These are phyloP conservation scores for Candida maesae DNA, from an alignment of 805 yeast genomes.

Conservation along the genomic window DNA sequence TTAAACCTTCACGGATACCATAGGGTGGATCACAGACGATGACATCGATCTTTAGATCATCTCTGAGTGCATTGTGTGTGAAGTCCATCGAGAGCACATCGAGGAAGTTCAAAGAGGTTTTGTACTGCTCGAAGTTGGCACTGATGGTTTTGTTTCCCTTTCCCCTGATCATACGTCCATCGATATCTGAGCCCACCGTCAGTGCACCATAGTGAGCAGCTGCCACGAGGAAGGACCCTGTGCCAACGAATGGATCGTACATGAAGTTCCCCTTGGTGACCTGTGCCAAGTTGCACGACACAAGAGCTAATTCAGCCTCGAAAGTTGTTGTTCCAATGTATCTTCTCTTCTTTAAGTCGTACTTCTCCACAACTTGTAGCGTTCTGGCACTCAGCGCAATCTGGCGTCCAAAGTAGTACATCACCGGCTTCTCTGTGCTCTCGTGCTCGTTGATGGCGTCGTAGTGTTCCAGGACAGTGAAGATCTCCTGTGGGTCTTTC, in stretches of 20 bases:
- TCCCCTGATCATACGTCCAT: conserved; percentile 74
- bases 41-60: conserved; percentile 60
- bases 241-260: conserved; percentile 96
- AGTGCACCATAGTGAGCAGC: conserved; percentile 82
- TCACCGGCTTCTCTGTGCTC: conserved; percentile 46
- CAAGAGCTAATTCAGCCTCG: conserved; percentile 87
- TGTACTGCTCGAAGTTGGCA: conserved; percentile 74
- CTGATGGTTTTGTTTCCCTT: conserved; percentile 52
- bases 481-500: conserved; percentile 70
- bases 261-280: conserved; percentile 60
- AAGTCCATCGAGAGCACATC: conserved; percentile 92
- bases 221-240: conserved; percentile 90
- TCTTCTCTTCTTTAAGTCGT: conserved; percentile 76
- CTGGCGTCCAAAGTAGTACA: conserved; percentile 73
- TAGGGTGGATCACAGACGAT: conserved; percentile 97
- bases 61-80: conserved; percentile 80
- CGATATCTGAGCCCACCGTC: conserved; percentile 87
- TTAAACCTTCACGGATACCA: conserved; percentile 93
- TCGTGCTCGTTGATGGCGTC: conserved; percentile 39
- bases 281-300: conserved; percentile 84
- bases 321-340: conserved; percentile 96
- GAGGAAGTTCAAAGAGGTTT: conserved; percentile 50
- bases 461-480: conserved; percentile 75
- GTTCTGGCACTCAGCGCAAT: conserved; percentile 60
- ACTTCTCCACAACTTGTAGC: conserved; percentile 64